Evolutionary conservation across 1,284 basidiomycete species (phyloP), one percentile per base, ranked within the genome.

Genomic region (Fomitopsis pinicola): DNA sequence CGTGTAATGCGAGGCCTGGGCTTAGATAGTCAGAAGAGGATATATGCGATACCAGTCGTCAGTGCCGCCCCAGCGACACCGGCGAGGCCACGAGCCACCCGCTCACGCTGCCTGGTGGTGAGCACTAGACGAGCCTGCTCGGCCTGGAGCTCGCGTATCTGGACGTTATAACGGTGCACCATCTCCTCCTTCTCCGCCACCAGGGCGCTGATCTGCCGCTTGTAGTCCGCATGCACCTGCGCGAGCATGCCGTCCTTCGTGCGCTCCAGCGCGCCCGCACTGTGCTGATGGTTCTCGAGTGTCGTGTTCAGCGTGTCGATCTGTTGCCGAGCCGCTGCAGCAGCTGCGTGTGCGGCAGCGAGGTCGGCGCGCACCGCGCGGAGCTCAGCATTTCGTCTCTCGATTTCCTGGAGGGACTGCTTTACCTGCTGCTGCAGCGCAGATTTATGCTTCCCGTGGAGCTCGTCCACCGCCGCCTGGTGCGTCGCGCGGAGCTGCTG

Each of bases 151-250:
- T 94, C 91, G 63, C 88, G 80, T 68, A 95, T 77, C 76, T 89
- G 92, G 64, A 88, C 78, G 69, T 90, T 92, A 72, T 92, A 91
- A 5, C 90, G 90, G 70, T 91, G 87, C 66, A 91, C 88, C 71
- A 89, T 73, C 66, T 83, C 82, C 30, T 80, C 78, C 71, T 88
- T 89, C 70, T 87, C 81, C 36, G 76, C 77, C 26, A 77, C 80
- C 33, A 89, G 71, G 1, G 76, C 69, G 30, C 75, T 72, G 56
- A 88, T 73, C 70, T 90, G 88, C 57, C 80, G 80, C 56, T 88
- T 83, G 63, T 91, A 40, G 5, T 30, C 35, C 12, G 14, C 26
- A 15, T 44, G 58, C 5, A 59, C 15, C 46, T 59, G 36, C 17
- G 52, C 52, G 26, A 55, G 44, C 15, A 50, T 30, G n/a, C 36